phyloP scores from a whole-genome alignment of 768 basidiomycete species.

The Lanmaoa rubissima region DNA sequence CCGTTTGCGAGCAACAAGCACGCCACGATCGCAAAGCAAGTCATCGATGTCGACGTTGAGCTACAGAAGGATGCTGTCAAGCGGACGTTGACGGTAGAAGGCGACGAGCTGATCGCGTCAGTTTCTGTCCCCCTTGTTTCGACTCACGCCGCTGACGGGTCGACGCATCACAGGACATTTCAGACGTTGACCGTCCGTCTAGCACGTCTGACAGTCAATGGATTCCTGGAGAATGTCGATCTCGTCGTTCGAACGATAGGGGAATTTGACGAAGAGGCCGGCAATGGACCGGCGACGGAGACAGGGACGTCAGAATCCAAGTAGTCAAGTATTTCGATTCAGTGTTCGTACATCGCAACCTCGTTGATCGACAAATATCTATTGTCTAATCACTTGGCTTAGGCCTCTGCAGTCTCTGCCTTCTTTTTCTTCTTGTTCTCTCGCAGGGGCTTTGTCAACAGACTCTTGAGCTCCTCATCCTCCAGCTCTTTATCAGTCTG shows the following conservation, averaged over 20 bases:
- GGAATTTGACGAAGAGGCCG: slow-evolving; percentile 73
- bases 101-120: slow-evolving; percentile 71
- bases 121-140: slow-evolving; percentile 29
- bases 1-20: slow-evolving; percentile 76
- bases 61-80: slow-evolving; percentile 79
- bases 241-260: slow-evolving; percentile 79
- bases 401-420: slow-evolving; percentile 47
- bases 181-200: slow-evolving; percentile 79
- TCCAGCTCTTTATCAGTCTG: slow-evolving; percentile 87
- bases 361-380: slow-evolving; percentile 18
- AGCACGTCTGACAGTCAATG: slow-evolving; percentile 81
- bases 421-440: slow-evolving; percentile 94
- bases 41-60: slow-evolving; percentile 85
- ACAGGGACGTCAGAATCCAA: slow-evolving; percentile 4
- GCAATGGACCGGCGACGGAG: slow-evolving; percentile 6
- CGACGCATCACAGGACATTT: slow-evolving; percentile 50
- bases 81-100: slow-evolving; percentile 65
- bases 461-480: slow-evolving; percentile 80
- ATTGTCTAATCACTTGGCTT: slow-evolving; percentile 26
- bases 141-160: slow-evolving; percentile 1
- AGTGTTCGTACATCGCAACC: slow-evolving; percentile 13
- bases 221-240: slow-evolving; percentile 87
- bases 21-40: slow-evolving; percentile 77
- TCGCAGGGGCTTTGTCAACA: slow-evolving; percentile 75
- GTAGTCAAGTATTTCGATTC: slow-evolving; percentile 15